Evolutionary conservation across 1,139 yeast genomes (phyloP), one percentile per base, ranked within the genome.

Genomic region (Nakaseomyces uthaithaninus): DNA sequence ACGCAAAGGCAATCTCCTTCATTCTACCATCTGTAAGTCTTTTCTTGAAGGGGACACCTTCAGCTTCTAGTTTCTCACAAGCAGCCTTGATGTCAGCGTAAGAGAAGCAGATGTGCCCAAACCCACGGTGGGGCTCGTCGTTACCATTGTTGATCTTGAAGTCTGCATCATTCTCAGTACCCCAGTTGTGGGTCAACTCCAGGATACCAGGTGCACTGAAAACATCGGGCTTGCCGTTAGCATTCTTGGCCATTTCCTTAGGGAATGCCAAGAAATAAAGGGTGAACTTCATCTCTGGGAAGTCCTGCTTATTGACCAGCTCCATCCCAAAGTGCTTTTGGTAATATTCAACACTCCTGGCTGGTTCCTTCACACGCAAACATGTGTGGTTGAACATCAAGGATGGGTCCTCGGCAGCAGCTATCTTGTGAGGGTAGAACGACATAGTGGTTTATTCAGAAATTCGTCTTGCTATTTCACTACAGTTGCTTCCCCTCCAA

Each of bases 51-150:
- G 64, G 61, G 42, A 83, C 96, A 4, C 80, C 83, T 14, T 53
- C 48, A 27, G 65, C 68, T 45, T 77, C 68, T 42, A 89, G 68
- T 14, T 67, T 61, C 37, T 66, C 64, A 62, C 91, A 86, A 8
- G 78, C 67, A 14, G 62, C 74, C 42, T 65, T 76, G 48, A 91
- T 74, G 64, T 89, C 80, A 54, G 86, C 86, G 14, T 89, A 95
- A 1, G 94, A 71, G 51, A 89, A 66, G 64, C 95, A 85, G 45
- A 87, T 77, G 64, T 91, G 98, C 16, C 98, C 98, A 59, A 87
- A 91, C 0, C 98, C 98, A 51, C 91, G 75, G 62, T 77, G 69
- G 34, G 94, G 91, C 40, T 78, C 81, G 11, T 72, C 77, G 59
- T 91, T 91, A 45, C 98, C 98, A 54, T 80, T 82, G 65, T 77